A percentile compares a stretch with the other conserved stretches of the same genome.
Evolutionary conservation across 441 rosid species (phyloP).

Genomic region (Populus trichocarpa): DNA sequence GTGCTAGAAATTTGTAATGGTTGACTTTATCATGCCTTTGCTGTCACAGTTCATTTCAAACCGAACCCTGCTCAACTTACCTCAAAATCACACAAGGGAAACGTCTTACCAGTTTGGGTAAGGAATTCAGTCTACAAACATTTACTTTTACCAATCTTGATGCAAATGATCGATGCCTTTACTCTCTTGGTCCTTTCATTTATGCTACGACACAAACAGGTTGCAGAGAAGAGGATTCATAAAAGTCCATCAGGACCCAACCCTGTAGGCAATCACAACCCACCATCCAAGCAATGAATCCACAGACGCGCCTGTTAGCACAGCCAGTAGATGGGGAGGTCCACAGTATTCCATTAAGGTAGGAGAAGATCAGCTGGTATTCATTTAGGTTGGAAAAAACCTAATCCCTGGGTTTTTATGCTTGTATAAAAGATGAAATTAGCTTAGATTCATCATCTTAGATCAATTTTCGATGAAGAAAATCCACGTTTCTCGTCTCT

Average conservation of each 20-base stretch:
- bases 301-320: conserved; percentile 21
- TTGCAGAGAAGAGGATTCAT: conserved; percentile 36
- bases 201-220: conserved; percentile 36
- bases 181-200: not conserved
- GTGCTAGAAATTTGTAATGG: conserved; percentile 5
- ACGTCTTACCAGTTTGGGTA: conserved; percentile 43
- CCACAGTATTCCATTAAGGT: not conserved
- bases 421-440: conserved; percentile 28
- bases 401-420: conserved; percentile 13
- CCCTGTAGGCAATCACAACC: conserved; percentile 53
- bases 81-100: conserved; percentile 21
- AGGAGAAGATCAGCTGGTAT: conserved; percentile 22
- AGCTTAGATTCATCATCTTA: conserved; percentile 18
- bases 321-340: conserved; percentile 5
- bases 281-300: conserved; percentile 50
- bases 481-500: not conserved
- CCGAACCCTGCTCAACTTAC: conserved; percentile 28
- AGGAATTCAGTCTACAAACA: conserved; percentile 11
- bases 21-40: conserved; percentile 1
- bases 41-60: conserved; percentile 38
- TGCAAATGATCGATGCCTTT: not conserved
- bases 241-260: conserved; percentile 69
- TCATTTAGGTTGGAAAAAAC: conserved; percentile 16
- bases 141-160: not conserved
- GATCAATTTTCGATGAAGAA: conserved; percentile 5